Conservation (phyloP, 2,329 filamentous ascomycete genomes). For the Alternaria triticina region DNA sequence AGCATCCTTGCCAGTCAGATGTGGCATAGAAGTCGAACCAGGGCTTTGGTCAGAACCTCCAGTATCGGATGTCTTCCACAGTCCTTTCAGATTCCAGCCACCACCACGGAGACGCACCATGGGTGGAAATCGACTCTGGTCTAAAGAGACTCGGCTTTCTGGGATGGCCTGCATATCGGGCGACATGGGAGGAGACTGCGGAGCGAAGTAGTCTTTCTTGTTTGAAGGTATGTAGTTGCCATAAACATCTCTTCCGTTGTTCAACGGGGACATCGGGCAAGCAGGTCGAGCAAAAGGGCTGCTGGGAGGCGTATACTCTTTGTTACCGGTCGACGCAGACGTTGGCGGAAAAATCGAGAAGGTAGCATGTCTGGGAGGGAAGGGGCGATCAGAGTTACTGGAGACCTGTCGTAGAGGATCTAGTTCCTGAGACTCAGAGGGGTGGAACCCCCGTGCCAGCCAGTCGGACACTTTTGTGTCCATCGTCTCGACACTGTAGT, state of each 20-base stretch:
- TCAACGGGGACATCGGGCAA: slow-evolving; percentile 13
- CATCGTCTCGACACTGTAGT: background rate
- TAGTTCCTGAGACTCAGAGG: background rate
- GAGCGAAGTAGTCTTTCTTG: slow-evolving; percentile 6
- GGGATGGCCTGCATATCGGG: background rate
- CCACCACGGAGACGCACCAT: background rate
- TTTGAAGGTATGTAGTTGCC: slow-evolving; percentile 21
- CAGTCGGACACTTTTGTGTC: slow-evolving; percentile 2
- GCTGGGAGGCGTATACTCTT: slow-evolving; percentile 5
- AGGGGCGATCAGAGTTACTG: background rate
- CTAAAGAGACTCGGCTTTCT: background rate
- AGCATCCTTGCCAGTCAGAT: background rate
- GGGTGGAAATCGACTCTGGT: background rate
- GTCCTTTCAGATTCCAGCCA: background rate
- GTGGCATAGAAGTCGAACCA: background rate
- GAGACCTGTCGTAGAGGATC: background rate
- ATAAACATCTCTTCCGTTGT: slow-evolving; percentile 20
- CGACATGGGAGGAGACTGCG: background rate
- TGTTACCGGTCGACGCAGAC: slow-evolving; percentile 1
- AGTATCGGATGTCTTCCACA: slow-evolving; percentile 4
- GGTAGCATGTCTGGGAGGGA: background rate
- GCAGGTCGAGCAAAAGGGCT: background rate
- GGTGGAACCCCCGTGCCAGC: slow-evolving; percentile 1
- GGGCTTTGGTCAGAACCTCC: background rate
- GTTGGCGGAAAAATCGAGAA: slow-evolving; percentile 8